phyloP scores from a whole-genome alignment of 2,329 filamentous ascomycete genomes.

The Magnaporthales sp. region DNA sequence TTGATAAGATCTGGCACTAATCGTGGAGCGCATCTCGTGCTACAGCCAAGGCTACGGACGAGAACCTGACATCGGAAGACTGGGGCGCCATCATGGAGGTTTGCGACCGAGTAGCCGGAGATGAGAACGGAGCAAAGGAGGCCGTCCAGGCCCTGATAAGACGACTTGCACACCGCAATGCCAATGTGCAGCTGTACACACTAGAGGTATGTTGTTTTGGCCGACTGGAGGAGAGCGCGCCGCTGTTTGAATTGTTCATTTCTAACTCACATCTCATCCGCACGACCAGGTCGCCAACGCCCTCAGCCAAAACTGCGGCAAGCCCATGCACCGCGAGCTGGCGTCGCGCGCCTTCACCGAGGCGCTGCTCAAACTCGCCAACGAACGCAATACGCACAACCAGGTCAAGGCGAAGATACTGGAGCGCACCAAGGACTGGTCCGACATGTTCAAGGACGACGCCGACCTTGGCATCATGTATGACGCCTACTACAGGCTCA shows the following conservation, averaged over 20 bases:
- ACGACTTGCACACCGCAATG: constrained; percentile 83
- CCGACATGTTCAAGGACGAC: constrained; percentile 84
- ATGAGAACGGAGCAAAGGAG: constrained; percentile 62
- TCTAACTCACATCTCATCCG: constrained; percentile 6
- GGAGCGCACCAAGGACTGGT: constrained; percentile 94
- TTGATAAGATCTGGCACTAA: not conserved
- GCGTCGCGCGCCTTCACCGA: constrained; percentile 92
- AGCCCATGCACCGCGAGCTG: constrained; percentile 79
- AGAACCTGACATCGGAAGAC: constrained; percentile 84
- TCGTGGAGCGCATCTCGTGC: not conserved
- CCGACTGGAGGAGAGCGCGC: constrained; percentile 5
- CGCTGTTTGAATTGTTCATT: not conserved
- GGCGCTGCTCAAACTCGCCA: constrained; percentile 79
- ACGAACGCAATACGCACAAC: constrained; percentile 89
- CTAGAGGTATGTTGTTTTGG: constrained; percentile 54
- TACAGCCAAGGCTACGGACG: constrained; percentile 75
- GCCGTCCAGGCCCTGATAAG: constrained; percentile 87
- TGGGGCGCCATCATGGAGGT: constrained; percentile 58
- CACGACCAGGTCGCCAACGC: constrained; percentile 68
- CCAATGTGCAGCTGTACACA: constrained; percentile 92
- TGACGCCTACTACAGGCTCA: constrained; percentile 82
- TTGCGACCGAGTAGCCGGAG: constrained; percentile 48
- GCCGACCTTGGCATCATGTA: constrained; percentile 96
- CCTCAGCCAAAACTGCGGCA: constrained; percentile 84
- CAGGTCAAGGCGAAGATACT: constrained; percentile 97